Base-by-base conservation (phyloP, 768 basidiomycete species). In the Piloderma croceum region DNA sequence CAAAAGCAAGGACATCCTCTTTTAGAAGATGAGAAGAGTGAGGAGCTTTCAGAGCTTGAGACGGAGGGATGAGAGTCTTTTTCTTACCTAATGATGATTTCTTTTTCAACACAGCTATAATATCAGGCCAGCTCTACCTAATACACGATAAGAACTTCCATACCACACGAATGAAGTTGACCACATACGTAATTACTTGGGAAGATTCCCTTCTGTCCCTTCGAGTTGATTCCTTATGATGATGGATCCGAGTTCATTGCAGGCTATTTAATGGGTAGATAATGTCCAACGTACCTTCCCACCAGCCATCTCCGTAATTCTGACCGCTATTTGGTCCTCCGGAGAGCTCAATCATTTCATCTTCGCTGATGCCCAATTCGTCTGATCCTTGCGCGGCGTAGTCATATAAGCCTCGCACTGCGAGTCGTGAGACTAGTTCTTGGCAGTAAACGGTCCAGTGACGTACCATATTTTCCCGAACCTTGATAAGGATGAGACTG, bases 101-200 rank as follows among this genome's bases (percentile, higher is more conserved):
- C n/a, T n/a, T n/a, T n/a, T n/a, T n/a, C n/a, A n/a, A n/a, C n/a
- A n/a, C n/a, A n/a, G n/a, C n/a, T n/a, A n/a, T n/a, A 55, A 48
- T 45, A 49, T 71, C 59, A 73, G 38, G 59, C 54, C 48, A 61
- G 51, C 58, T 79, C 72, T 42, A 80, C 79, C 77, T 79, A 54
- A 36, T 41, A 31, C 34, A 37, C 27, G 45, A 35, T 54, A 49
- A 57, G 48, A 43, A 47, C 56, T 47, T 44, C 43, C 48, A 38
- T 39, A 33, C 38, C 37, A 36, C 36, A 29, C 45, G 33, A 43
- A 39, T 35, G 45, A 41, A 36, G 24, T 36, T 47, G 37, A 43
- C 39, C 36, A 71, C 86, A 61, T 62, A 90, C 88, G 70, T 90
- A 90, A 64, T 87, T 89, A 61, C 83, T 87, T 20, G 88, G 88